A percentile compares a stretch with the other conserved stretches of the same genome.
Conservation (phyloP, 2,329 filamentous ascomycete genomes). For the Aaosphaeria arxii region DNA sequence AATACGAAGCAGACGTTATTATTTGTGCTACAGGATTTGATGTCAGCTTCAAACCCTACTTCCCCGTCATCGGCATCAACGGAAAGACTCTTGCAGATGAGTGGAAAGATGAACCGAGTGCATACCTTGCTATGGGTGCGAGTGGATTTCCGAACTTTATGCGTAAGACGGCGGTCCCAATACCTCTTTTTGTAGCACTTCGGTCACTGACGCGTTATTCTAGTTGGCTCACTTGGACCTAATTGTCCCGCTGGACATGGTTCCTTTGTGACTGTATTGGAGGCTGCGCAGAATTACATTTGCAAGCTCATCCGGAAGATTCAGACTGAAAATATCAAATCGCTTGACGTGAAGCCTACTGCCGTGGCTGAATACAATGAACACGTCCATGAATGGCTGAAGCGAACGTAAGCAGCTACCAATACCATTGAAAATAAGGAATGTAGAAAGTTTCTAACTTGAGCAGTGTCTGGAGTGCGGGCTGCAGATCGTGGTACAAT, state of each 20-base stretch:
- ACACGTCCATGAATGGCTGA: neutral
- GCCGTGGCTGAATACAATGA: neutral
- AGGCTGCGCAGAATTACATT: neutral
- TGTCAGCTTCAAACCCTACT: neutral
- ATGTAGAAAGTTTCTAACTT: too few species aligned
- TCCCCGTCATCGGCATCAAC: neutral
- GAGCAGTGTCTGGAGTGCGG: neutral
- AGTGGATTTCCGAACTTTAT: neutral
- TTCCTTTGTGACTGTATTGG: neutral
- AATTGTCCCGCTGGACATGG: neutral
- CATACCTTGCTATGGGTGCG: neutral
- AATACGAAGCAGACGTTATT: slow-evolving; percentile 27
- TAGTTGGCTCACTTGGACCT: neutral
- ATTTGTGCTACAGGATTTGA: slow-evolving; percentile 41
- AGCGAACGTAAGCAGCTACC: neutral
- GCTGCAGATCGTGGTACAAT: neutral
- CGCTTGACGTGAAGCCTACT: neutral
- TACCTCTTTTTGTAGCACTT: too few species aligned
- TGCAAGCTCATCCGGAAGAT: neutral
- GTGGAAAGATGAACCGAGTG: neutral
- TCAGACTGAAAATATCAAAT: neutral
- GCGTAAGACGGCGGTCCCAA: neutral
- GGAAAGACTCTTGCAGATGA: neutral
- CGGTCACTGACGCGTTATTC: too few species aligned
- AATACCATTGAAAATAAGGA: neutral